Evolutionary conservation across 1,284 basidiomycete genomes (phyloP), one percentile per base, ranked within the genome.

Genomic region (Ceratobasidium theobromae): DNA sequence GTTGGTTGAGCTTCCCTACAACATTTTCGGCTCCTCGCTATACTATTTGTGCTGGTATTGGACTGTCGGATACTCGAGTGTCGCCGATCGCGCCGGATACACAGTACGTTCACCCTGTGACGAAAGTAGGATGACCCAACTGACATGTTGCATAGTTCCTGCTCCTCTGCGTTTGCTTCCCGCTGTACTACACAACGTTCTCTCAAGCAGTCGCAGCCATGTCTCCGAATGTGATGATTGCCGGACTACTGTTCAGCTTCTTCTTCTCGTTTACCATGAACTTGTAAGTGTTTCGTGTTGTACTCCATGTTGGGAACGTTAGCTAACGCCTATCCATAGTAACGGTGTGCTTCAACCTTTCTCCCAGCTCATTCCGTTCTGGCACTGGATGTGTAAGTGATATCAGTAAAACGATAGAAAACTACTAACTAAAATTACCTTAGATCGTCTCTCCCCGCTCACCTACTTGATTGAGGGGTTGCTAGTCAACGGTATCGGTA

Each of bases 21-120:
- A 88, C 71, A 80, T 88, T 21, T 53, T 86, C 3, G 82, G 81
- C 14, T 82, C 84, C 0, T 76, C 79, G 0, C 53, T 88, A 1
- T 84, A 82, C 75, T 89, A 87, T 77, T 69, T 85, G 6, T 84
- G 83, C 72, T 88, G 86, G 85, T 89, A 82, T 73, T 89, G 86
- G 83, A 86, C 86, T 2, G 84, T 88, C 53, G 86, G 83, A 6
- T 82, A 84, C 70, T 78, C 80, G 27, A 79, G 73, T 28, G 76
- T 75, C 11, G 70, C 72, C 30, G 69, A 71, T 65, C 78, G 87
- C 54, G 85, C 80, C 1, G 84, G 82, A 23, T 87, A 82, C 76
- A 82, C 82, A 32, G 84, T 84, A 68, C 78, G 69, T 30, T 55
- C 40, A n/a, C 55, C 32, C 48, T 65, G 35, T 52, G 53, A 49